Evolutionary conservation across 768 basidiomycete species (phyloP).

Genomic region (Exidia glandulosa): DNA sequence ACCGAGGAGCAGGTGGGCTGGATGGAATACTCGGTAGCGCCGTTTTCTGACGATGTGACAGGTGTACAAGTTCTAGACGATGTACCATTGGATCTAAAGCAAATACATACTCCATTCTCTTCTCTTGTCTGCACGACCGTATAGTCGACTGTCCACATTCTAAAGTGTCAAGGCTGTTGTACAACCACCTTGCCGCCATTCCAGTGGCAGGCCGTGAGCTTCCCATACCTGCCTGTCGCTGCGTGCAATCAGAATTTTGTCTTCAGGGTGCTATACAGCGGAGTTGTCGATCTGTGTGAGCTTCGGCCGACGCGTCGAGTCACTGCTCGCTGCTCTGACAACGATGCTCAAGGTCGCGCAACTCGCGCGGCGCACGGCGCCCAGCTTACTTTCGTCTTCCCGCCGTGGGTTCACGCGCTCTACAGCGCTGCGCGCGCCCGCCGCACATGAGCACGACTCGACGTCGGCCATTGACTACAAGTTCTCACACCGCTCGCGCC

Average conservation of each 20-base stretch:
- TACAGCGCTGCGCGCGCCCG: constrained; percentile 8
- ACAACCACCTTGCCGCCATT: too few species aligned
- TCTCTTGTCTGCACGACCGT: too few species aligned
- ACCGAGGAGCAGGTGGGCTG: constrained; percentile 62
- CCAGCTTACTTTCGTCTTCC: neutral
- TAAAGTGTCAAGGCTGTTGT: too few species aligned
- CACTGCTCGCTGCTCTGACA: neutral
- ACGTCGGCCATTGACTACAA: constrained; percentile 95
- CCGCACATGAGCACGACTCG: constrained; percentile 81
- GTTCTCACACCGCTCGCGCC: constrained; percentile 51
- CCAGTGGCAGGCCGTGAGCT: too few species aligned
- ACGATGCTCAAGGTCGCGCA: neutral
- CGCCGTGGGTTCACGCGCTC: neutral
- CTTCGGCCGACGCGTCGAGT: neutral
- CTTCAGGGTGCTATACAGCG: neutral
- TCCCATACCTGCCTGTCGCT: too few species aligned
- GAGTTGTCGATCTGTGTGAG: too few species aligned
- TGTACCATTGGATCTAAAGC: too few species aligned
- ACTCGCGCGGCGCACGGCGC: neutral
- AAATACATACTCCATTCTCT: too few species aligned
- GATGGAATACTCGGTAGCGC: neutral
- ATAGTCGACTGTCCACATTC: too few species aligned
- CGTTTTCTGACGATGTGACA: neutral
- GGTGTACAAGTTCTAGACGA: neutral
- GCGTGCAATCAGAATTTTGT: too few species aligned